Base-by-base conservation (phyloP, 768 basidiomycete species). In the Lyophyllum shimeji region DNA sequence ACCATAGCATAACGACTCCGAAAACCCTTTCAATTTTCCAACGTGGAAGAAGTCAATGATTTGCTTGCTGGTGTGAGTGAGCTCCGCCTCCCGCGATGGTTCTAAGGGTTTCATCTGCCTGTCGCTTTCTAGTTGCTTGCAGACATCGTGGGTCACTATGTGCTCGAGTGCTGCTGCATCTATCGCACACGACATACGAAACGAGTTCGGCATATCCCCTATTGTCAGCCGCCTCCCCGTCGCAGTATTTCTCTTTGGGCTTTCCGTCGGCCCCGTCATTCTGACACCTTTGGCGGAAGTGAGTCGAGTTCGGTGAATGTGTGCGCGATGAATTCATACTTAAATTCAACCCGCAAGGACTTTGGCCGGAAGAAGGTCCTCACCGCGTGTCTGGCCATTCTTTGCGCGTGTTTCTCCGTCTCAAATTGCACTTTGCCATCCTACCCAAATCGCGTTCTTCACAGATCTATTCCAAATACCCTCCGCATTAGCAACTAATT, bases 1-100 rank as follows among this genome's bases (percentile, higher is more conserved):
- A n/a, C 21, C n/a, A n/a, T 18, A 65, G 63, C 43, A 57, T 48
- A 55, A 61, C 42, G 63, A 65, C 33, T 40, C 59, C 46, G 60
- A 59, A 40, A 65, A 65, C 33, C 61, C 61, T n/a, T 65, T 59
- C 46, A 63, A 65, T 37, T 65, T 55, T 57, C 61, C 63, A 15
- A 33, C 48, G 1, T 62, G 61, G 61, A 62, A 47, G 39, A 65
- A 65, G 27, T 13, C 42, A 7, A 53, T 65, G 59, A 65, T 65
- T 23, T 62, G 61, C 24, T 33, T 27, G 9, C 43, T 65, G 9
- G 27, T 63, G 63, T 65, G 43, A 50, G 59, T 56, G 6, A 11
- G 34, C 21, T 9, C 17, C 23, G 15, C 47, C 12, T 37, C 34
- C 31, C 8, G 46, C 17, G 46, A 46, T n/a, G 17, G 1, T 46